A percentile compares a stretch with the other conserved stretches of the same genome.
phyloP scores from a whole-genome alignment of 176 grass and related monocot genomes.

The Hordeum vulgare region DNA sequence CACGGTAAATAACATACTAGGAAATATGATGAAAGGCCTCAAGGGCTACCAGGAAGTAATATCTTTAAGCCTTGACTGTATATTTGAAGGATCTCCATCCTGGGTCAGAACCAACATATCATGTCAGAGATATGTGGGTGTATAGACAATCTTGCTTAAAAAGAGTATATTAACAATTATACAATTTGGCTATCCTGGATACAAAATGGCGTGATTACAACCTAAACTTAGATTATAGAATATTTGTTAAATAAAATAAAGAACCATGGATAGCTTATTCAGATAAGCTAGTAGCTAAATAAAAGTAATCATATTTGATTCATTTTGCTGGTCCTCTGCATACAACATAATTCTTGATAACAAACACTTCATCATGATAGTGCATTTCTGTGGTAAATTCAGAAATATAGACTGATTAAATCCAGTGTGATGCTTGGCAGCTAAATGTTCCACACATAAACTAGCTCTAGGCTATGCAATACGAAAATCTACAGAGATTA shows the following conservation, averaged over 20 bases:
- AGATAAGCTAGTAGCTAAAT: neutral
- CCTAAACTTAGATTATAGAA: neutral
- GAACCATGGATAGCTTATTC: neutral
- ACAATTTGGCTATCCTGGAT: neutral
- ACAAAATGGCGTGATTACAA: neutral
- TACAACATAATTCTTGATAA: neutral
- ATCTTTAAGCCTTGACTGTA: slow-evolving; percentile 28
- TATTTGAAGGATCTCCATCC: slow-evolving; percentile 23
- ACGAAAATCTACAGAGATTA: neutral
- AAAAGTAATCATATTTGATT: neutral
- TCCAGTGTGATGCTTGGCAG: neutral
- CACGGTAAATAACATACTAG: neutral
- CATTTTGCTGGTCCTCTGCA: neutral
- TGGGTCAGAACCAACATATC: neutral
- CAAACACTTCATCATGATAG: neutral
- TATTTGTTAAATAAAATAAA: too few species aligned
- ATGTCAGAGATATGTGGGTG: neutral
- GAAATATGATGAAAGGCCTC: neutral
- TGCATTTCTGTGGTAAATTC: neutral
- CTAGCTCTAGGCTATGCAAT: neutral
- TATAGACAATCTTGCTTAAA: neutral
- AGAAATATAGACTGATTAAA: neutral
- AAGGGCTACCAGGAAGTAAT: slow-evolving; percentile 33
- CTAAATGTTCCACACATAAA: neutral
- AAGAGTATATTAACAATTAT: neutral